These are phyloP conservation scores for Ophiosphaerella herpotricha DNA, from an alignment of 2,329 filamentous ascomycete species.

Conservation along the genomic window DNA sequence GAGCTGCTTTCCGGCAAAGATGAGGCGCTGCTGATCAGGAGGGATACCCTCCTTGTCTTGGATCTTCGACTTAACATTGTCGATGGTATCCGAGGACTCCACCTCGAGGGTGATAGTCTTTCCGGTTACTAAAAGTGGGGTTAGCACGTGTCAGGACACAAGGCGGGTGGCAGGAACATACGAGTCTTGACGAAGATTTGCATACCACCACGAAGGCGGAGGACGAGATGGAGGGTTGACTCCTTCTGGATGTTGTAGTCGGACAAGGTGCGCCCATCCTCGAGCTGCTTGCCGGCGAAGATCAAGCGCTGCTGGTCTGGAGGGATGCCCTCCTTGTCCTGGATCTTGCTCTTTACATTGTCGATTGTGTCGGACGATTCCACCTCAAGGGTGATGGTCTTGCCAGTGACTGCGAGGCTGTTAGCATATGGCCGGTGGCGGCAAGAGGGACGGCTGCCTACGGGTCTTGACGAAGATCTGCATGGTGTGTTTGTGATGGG, in stretches of 20 bases:
- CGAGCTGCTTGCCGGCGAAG: conserved; percentile 95
- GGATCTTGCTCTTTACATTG: conserved; percentile 96
- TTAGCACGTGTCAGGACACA: conserved; percentile 36
- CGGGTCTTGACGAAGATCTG: conserved; percentile 98
- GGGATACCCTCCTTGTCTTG: conserved; percentile 65
- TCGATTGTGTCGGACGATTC: conserved; percentile 86
- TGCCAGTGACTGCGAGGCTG: conserved; percentile 61
- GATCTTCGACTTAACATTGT: conserved; percentile 52
- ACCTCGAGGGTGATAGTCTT: conserved; percentile 58
- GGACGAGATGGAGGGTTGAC: conserved; percentile 74
- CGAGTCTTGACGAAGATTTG: conserved; percentile 67
- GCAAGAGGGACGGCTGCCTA: conserved; percentile 57
- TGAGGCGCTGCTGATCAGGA: conserved; percentile 62
- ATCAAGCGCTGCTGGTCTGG: conserved; percentile 97
- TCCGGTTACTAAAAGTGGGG: conserved; percentile 52
- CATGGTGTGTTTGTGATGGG: conserved; percentile 57
- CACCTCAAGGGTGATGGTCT: conserved; percentile 71
- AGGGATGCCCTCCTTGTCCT: conserved; percentile 97
- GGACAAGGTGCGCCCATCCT: conserved; percentile 87
- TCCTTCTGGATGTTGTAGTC: conserved; percentile 96
- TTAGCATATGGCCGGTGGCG: conserved; percentile 42
- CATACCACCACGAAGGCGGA: conserved; percentile 70
- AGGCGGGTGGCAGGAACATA: conserved; percentile 28
- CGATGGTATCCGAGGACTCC: conserved; percentile 47
- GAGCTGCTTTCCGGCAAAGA: conserved; percentile 63